phyloP scores from a whole-genome alignment of 2,329 filamentous ascomycete genomes.

The Nakataea oryzae region DNA sequence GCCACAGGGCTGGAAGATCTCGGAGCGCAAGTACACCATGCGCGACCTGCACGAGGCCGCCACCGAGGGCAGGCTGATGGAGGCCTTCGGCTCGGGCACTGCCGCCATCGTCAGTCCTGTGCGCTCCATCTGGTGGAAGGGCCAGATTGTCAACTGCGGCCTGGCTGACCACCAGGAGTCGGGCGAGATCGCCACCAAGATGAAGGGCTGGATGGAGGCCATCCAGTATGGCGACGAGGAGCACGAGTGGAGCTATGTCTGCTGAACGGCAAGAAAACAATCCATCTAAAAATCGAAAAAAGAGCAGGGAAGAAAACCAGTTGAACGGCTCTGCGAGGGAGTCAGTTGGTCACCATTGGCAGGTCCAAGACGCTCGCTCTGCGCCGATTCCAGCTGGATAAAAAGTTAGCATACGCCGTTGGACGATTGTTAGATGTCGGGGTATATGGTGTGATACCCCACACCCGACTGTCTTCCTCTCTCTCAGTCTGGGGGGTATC shows the following conservation, averaged over 20 bases:
- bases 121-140: constrained; percentile 81
- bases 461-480: neutral
- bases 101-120: constrained; percentile 91
- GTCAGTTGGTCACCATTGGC: neutral
- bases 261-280: constrained; percentile 13
- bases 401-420: neutral
- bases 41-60: constrained; percentile 71
- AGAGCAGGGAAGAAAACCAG: neutral
- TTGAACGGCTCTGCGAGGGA: neutral
- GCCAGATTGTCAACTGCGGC: constrained; percentile 71
- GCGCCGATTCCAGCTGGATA: neutral
- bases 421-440: neutral
- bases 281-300: neutral
- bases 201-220: constrained; percentile 95
- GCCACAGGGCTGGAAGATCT: constrained; percentile 79
- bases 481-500: neutral
- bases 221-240: constrained; percentile 93
- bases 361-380: no score
- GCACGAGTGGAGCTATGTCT: constrained; percentile 75
- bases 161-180: constrained; percentile 74
- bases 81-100: constrained; percentile 90
- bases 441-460: neutral
- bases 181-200: constrained; percentile 70
- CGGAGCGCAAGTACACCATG: constrained; percentile 91
- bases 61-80: constrained; percentile 74